Conservation (phyloP, 2,329 filamentous ascomycete genomes). For the Sarocladium oryzae region DNA sequence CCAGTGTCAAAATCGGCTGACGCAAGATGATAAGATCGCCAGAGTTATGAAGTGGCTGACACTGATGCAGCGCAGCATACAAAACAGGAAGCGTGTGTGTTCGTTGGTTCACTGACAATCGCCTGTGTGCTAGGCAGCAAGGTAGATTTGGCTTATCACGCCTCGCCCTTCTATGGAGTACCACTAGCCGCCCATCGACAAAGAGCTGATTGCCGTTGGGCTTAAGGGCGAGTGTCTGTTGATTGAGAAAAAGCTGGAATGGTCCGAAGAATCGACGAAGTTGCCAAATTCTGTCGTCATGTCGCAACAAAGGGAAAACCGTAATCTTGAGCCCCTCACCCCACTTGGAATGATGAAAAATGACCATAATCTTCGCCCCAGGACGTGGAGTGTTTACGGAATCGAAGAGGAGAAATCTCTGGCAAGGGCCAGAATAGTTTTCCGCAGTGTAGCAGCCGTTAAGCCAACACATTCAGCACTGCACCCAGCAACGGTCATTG, state of each 20-base stretch:
- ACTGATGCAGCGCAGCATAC: background rate
- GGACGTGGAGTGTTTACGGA: background rate
- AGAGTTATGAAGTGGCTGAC: background rate
- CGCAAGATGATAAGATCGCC: background rate
- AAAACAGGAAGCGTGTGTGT: background rate
- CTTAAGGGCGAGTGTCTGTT: too few relatives aligned
- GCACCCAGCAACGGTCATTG: background rate
- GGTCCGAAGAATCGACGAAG: background rate
- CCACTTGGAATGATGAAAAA: conserved; percentile 1
- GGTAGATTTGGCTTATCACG: too few relatives aligned
- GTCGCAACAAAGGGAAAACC: too few relatives aligned
- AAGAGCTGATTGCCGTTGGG: too few relatives aligned
- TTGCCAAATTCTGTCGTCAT: background rate
- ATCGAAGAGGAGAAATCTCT: background rate
- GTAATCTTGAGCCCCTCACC: conserved; percentile 7
- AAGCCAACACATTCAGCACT: background rate
- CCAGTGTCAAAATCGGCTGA: background rate
- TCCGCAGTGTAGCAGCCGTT: background rate
- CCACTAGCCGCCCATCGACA: too few relatives aligned
- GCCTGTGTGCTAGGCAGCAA: background rate
- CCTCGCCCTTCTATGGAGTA: too few relatives aligned
- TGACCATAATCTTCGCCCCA: background rate
- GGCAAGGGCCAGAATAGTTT: background rate
- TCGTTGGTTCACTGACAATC: background rate
- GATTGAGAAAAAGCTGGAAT: background rate